Percentiles rank a stretch among this genome's conserved stretches.
Conservation (phyloP, 345 rosid species). For the Acer yangbiense region DNA sequence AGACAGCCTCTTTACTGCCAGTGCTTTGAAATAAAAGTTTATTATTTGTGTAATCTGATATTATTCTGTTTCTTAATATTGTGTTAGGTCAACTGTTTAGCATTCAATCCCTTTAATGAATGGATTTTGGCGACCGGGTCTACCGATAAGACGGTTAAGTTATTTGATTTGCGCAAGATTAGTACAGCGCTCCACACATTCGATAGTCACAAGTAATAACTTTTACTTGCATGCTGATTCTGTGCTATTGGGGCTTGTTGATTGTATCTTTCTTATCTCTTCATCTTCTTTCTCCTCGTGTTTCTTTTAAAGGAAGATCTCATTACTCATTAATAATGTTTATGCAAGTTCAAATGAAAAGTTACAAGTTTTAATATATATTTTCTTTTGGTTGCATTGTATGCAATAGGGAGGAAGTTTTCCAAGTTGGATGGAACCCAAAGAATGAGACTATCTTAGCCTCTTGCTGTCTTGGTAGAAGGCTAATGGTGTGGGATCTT, state of each 20-base stretch:
- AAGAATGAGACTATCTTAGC: slow-evolving; percentile 97
- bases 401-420: slow-evolving; percentile 87
- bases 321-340: not conserved
- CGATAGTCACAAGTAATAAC: slow-evolving; percentile 88
- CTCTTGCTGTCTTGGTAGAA: slow-evolving; percentile 98
- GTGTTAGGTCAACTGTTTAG: slow-evolving; percentile 89
- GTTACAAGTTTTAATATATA: not conserved
- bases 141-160: slow-evolving; percentile 95
- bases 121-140: slow-evolving; percentile 99
- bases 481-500: slow-evolving; percentile 99
- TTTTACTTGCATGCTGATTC: not conserved
- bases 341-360: not conserved
- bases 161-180: slow-evolving; percentile 93
- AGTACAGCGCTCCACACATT: slow-evolving; percentile 84
- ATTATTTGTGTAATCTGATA: slow-evolving; percentile 5
- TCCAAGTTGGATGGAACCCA: slow-evolving; percentile 99
- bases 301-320: not conserved
- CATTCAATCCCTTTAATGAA: slow-evolving; percentile 97
- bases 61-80: slow-evolving; percentile 6
- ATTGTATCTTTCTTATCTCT: not conserved
- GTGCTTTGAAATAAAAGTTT: not conserved
- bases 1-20: not conserved
- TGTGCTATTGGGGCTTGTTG: not conserved
- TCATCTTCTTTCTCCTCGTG: no score
- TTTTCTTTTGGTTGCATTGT: slow-evolving; percentile 20